Percentiles rank a stretch among this genome's conserved stretches.
phyloP scores from a whole-genome alignment of 169 alveolate genomes.

The Cryptosporidium parvum region DNA sequence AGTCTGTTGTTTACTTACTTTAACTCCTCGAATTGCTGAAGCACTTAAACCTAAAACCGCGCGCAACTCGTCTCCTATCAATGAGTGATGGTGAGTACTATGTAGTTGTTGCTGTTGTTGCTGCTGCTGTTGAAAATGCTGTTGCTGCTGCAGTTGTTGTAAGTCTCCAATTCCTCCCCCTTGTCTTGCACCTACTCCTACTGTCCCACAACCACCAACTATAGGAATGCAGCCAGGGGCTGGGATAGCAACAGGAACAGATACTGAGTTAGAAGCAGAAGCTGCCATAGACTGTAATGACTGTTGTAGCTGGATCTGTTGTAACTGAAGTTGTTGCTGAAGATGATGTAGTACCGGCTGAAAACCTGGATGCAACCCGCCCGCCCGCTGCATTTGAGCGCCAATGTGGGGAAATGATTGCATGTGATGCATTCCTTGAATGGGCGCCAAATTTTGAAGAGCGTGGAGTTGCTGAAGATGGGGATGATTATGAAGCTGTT shows the following conservation, averaged over 20 bases:
- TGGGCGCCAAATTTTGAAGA: constrained; percentile 14
- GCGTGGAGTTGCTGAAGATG: constrained; percentile 6
- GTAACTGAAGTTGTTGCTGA: constrained; percentile 18
- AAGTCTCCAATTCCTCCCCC: not conserved
- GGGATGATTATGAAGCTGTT: not conserved
- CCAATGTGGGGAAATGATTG: constrained; percentile 5
- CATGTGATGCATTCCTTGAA: constrained; percentile 3
- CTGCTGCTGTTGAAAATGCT: not conserved
- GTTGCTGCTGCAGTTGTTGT: not conserved
- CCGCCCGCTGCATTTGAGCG: not conserved
- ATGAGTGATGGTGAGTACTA: not conserved
- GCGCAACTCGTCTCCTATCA: constrained; percentile 58
- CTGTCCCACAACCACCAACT: not conserved
- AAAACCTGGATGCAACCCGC: constrained; percentile 21
- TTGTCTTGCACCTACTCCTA: not conserved
- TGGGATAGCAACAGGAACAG: not conserved
- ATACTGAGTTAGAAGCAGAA: not conserved
- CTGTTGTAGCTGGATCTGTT: constrained; percentile 9
- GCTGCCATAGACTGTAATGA: not conserved
- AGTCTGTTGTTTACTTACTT: constrained; percentile 14
- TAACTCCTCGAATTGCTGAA: constrained; percentile 69
- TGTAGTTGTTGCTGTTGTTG: not conserved
- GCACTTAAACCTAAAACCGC: constrained; percentile 73
- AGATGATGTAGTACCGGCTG: constrained; percentile 29
- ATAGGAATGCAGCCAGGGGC: not conserved